These are phyloP conservation scores for Colletotrichum destructivum DNA, from an alignment of 2,329 filamentous ascomycete species.

Conservation along the genomic window DNA sequence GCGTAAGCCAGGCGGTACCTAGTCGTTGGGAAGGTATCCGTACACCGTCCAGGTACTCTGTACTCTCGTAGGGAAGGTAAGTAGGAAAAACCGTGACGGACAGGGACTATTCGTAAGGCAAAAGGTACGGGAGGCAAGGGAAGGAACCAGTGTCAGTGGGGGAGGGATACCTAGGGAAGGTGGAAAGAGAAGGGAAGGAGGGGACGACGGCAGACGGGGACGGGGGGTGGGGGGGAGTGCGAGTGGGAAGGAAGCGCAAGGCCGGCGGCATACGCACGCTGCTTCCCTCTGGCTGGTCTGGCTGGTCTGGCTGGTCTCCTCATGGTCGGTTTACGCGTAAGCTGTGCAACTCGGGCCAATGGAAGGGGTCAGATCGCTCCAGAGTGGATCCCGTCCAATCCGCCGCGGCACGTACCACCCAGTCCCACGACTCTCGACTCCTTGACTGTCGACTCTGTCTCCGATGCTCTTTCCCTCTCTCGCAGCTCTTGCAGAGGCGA, in stretches of 20 bases:
- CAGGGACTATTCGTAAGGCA: not conserved
- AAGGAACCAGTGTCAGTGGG: slow-evolving; percentile 1
- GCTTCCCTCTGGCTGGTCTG: slow-evolving; percentile 36
- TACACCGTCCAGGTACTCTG: too few relatives aligned
- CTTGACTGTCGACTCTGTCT: not conserved
- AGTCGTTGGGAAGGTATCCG: too few relatives aligned
- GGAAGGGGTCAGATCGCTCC: slow-evolving; percentile 4
- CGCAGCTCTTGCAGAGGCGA: not conserved
- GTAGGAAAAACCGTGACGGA: not conserved
- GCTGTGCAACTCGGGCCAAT: slow-evolving; percentile 49
- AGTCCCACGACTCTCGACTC: slow-evolving; percentile 14
- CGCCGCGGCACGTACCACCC: slow-evolving; percentile 39
- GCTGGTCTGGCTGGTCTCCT: slow-evolving; percentile 27
- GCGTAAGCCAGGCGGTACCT: not conserved
- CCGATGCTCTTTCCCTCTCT: not conserved
- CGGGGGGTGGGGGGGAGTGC: slow-evolving; percentile 30
- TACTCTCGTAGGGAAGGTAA: too few relatives aligned
- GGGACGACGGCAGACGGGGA: slow-evolving; percentile 10
- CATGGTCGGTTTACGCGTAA: slow-evolving; percentile 51
- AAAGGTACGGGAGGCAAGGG: slow-evolving; percentile 16
- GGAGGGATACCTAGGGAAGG: slow-evolving; percentile 6
- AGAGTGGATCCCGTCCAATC: slow-evolving; percentile 37
- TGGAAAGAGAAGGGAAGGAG: slow-evolving; percentile 10
- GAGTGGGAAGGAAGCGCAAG: slow-evolving; percentile 12
- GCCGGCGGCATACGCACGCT: slow-evolving; percentile 38